Conservation (phyloP, 2,329 filamentous ascomycete species). For the Claviceps arundinis region DNA sequence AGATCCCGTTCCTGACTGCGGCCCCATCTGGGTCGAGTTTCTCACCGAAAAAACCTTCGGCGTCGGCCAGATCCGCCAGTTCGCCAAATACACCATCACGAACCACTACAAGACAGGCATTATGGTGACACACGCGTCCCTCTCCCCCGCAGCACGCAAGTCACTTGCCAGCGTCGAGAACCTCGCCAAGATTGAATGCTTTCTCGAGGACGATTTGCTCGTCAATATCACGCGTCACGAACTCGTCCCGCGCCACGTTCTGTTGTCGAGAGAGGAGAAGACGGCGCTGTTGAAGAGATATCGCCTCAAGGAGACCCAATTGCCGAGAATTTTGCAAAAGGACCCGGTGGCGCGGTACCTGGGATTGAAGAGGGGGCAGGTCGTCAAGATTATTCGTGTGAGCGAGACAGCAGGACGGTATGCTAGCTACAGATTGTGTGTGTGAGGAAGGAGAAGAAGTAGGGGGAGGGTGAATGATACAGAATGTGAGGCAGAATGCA, state of each 20-base stretch:
- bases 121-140: slow-evolving; percentile 69
- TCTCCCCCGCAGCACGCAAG: slow-evolving; percentile 80
- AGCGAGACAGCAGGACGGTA: slow-evolving; percentile 93
- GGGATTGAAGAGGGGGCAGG: slow-evolving; percentile 78
- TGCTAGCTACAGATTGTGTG: slow-evolving; percentile 74
- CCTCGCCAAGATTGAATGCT: slow-evolving; percentile 77
- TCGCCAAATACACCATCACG: slow-evolving; percentile 67
- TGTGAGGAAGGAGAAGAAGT: slow-evolving; percentile 22
- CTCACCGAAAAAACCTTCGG: slow-evolving; percentile 67
- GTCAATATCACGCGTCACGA: slow-evolving; percentile 99
- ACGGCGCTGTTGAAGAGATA: slow-evolving; percentile 73
- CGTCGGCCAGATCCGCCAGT: slow-evolving; percentile 82
- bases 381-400: slow-evolving; percentile 95
- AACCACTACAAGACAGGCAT: slow-evolving; percentile 83
- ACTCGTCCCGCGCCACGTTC: slow-evolving; percentile 83
- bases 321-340: slow-evolving; percentile 80
- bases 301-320: slow-evolving; percentile 90
- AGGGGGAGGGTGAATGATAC: neutral
- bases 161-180: slow-evolving; percentile 66
- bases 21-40: slow-evolving; percentile 90
- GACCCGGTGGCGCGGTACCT: slow-evolving; percentile 91
- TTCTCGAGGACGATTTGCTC: slow-evolving; percentile 86
- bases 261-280: slow-evolving; percentile 87
- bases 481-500: neutral
- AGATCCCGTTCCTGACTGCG: slow-evolving; percentile 60